phyloP scores from a whole-genome alignment of 768 basidiomycete species.

The Lyophyllum atratum region DNA sequence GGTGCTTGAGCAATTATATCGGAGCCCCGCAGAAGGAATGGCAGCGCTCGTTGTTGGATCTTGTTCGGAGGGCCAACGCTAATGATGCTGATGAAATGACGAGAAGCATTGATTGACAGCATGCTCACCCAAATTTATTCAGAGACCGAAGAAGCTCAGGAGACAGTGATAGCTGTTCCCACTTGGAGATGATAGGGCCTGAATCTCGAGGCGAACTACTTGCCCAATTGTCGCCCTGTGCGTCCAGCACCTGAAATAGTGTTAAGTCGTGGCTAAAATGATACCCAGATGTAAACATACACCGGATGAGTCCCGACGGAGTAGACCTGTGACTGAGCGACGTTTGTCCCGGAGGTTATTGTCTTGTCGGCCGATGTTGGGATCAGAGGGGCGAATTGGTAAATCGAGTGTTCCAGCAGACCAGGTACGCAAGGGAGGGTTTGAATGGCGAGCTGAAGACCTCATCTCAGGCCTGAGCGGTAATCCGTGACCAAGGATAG shows the following conservation, averaged over 20 bases:
- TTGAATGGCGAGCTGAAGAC: conserved; percentile 59
- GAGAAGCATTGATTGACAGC: background rate
- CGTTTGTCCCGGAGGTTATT: conserved; percentile 64
- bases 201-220: conserved; percentile 60
- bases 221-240: conserved; percentile 57
- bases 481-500: conserved; percentile 58
- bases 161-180: conserved; percentile 89
- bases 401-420: conserved; percentile 80
- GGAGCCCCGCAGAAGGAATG: conserved; percentile 89
- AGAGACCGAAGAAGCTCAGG: conserved; percentile 88
- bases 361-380: conserved; percentile 44
- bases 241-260: conserved; percentile 49
- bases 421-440: conserved; percentile 80
- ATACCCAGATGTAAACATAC: conserved; percentile 42
- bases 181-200: conserved; percentile 88
- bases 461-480: conserved; percentile 69
- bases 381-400: conserved; percentile 56
- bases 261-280: conserved; percentile 4
- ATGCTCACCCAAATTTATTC: conserved; percentile 87
- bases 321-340: conserved; percentile 66
- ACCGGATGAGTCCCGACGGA: conserved; percentile 75
- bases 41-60: conserved; percentile 95
- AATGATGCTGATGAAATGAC: conserved; percentile 9
- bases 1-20: conserved; percentile 99
- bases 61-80: conserved; percentile 98